Base-by-base conservation (phyloP, 345 rosid species). In the Tarenaya hassleriana region DNA sequence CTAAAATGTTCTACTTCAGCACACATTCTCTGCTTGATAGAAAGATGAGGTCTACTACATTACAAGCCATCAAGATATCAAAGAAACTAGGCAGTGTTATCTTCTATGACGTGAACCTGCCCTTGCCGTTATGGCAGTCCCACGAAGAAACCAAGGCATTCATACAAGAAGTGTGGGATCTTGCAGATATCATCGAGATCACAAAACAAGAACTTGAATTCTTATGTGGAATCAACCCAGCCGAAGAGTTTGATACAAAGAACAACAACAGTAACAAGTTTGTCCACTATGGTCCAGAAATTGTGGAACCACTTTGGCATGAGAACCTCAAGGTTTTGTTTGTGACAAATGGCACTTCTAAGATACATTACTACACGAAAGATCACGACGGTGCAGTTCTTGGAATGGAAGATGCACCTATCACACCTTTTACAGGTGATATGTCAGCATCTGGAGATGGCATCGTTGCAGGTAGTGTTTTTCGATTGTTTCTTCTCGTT, bases 401-500 rank as follows among this genome's bases (percentile, higher is more conserved):
- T 43, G 89, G 96, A 41, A 77, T 79, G 83, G 96, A 86, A 75
- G 96, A 78, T 74, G 71, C 86, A 12, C 89, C 85, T 4, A 39
- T 91, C 41, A 82, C 91, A 37, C 96, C 92, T 41, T 84, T 77
- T 72, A 72, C 96, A 0, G 1, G 71, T 58, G 98, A 84, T 59
- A 80, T 86, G 98, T 86, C 91, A 3, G 84, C 95, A 33, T 76
- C 97, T 46, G 96, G 94, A 66, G 96, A 86, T 77, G 98, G 91
- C 69, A 78, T 90, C 39, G 82, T 76, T 57, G 98, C 96, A 60
- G 96, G 98, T 91, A 66, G n/a, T n/a, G n/a, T 24, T 32, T 50
- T 38, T 58, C 10, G 8, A 16, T 41, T 29, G 15, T 48, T 34
- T 39, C 34, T 29, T 27, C 34, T 20, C 45, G 1, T 3, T 0